Conservation (phyloP, 345 rosid species). For the Gossypium rotundifolium region DNA sequence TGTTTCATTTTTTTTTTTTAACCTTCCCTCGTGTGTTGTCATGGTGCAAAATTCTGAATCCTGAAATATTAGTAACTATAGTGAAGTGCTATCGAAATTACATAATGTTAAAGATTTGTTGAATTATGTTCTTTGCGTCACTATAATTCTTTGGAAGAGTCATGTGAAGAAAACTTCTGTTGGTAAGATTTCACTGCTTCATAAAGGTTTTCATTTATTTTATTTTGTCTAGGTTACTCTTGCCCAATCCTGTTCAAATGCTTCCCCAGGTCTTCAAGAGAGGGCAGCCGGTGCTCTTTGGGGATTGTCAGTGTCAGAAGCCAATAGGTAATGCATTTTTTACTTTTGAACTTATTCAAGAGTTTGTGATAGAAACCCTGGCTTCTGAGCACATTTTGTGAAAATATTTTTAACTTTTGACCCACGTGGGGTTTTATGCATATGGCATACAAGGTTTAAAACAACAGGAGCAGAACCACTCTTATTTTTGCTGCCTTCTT, state of each 20-base stretch:
- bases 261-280: slow-evolving; percentile 96
- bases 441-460: too few species aligned
- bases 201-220: slow-evolving; percentile 11
- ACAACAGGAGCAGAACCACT: too few species aligned
- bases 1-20: not conserved
- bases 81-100: not conserved
- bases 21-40: not conserved
- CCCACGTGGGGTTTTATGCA: not conserved
- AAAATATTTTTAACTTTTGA: not conserved
- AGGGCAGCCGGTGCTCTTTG: slow-evolving; percentile 98
- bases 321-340: slow-evolving; percentile 57
- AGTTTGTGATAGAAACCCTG: not conserved
- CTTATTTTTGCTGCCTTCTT: too few species aligned
- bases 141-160: not conserved
- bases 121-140: not conserved
- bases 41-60: not conserved
- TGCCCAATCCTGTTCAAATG: slow-evolving; percentile 80
- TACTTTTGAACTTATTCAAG: not conserved
- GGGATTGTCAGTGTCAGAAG: slow-evolving; percentile 96
- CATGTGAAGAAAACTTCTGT: not conserved
- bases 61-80: not conserved
- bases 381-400: not conserved
- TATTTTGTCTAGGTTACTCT: slow-evolving; percentile 58
- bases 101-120: not conserved
- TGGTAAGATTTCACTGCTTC: slow-evolving; percentile 7